Percentiles rank a stretch among this genome's conserved stretches.
Evolutionary conservation across 208 protist species (phyloP).

Genomic region (Crithidia brevicula): DNA sequence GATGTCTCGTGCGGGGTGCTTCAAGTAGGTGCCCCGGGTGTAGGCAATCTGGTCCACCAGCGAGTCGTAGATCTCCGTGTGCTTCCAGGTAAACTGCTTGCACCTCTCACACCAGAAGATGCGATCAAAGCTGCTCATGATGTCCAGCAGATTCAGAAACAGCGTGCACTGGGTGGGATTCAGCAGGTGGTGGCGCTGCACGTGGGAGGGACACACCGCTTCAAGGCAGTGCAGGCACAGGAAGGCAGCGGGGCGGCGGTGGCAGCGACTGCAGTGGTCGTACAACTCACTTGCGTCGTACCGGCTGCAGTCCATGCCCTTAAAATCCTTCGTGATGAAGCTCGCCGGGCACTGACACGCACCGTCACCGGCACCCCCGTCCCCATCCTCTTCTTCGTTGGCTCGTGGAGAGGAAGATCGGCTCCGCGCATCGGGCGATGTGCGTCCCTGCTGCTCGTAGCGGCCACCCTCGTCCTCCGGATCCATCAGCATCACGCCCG

Average conservation of each 20-base stretch:
- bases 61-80: slow-evolving; percentile 78
- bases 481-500: slow-evolving; percentile 56
- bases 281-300: slow-evolving; percentile 65
- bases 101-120: slow-evolving; percentile 87
- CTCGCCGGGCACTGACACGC: slow-evolving; percentile 48
- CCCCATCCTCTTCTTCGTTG: neutral
- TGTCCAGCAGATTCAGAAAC: slow-evolving; percentile 78
- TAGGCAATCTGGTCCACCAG: slow-evolving; percentile 73
- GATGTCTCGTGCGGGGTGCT: slow-evolving; percentile 59
- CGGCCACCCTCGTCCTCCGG: slow-evolving; percentile 59
- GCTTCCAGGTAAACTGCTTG: slow-evolving; percentile 70
- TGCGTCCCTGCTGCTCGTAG: slow-evolving; percentile 33
- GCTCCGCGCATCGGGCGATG: slow-evolving; percentile 4
- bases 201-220: slow-evolving; percentile 76
- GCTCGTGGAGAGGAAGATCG: neutral
- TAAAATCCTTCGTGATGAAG: slow-evolving; percentile 59
- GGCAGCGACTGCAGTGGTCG: slow-evolving; percentile 62
- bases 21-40: slow-evolving; percentile 68
- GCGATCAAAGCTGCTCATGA: slow-evolving; percentile 78
- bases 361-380: slow-evolving; percentile 28
- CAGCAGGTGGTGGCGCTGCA: slow-evolving; percentile 47
- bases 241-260: slow-evolving; percentile 65
- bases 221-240: slow-evolving; percentile 73
- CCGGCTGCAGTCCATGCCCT: slow-evolving; percentile 57
- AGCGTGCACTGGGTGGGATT: slow-evolving; percentile 53